A percentile compares a stretch with the other conserved stretches of the same genome.
Evolutionary conservation across 78 protist species (phyloP).

Genomic region (Dictyostelium citrinum): DNA sequence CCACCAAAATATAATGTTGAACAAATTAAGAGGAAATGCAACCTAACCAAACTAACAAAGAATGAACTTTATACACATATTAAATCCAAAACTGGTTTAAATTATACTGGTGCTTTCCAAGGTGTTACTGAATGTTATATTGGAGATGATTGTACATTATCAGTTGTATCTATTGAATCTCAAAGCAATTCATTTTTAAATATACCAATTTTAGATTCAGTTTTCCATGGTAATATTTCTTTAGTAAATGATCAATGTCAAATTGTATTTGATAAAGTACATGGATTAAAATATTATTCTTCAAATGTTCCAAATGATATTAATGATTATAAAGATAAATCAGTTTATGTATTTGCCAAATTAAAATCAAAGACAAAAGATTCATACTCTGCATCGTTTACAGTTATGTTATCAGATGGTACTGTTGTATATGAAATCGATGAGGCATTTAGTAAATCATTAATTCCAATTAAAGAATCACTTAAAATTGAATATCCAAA

Average conservation of each 20-base stretch:
- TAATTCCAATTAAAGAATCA: background rate
- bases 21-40: background rate
- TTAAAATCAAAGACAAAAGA: background rate
- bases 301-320: background rate
- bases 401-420: constrained; percentile 11
- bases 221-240: constrained; percentile 4
- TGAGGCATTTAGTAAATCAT: background rate
- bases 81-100: background rate
- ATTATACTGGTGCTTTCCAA: background rate
- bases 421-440: background rate
- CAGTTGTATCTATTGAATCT: background rate
- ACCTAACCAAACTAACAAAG: background rate
- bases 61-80: background rate
- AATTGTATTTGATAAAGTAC: constrained; percentile 33
- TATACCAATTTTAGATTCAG: constrained; percentile 25
- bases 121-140: background rate
- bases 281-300: background rate
- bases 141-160: constrained; percentile 9
- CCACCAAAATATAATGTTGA: background rate
- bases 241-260: background rate
- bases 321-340: background rate
- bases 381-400: background rate
- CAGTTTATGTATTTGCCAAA: background rate
- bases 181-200: background rate
- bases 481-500: constrained; percentile 4